Base-by-base conservation (phyloP, 75 land plant genomes). In the Chamaecyparis obtusa region DNA sequence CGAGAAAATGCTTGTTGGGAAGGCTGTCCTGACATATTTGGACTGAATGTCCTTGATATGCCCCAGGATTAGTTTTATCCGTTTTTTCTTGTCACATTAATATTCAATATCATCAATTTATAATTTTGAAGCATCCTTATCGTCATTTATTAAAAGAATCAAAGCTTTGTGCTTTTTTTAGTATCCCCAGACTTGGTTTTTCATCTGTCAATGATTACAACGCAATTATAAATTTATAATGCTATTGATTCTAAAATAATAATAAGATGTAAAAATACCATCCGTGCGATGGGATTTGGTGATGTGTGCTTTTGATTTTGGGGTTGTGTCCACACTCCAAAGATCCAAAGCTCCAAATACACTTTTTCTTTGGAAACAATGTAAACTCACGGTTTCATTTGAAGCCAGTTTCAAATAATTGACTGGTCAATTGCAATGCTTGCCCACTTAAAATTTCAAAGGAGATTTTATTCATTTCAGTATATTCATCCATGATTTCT, bases 1-100 rank as follows among this genome's bases (percentile, higher is more conserved):
- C 87, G 97, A 39, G 93, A 94, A 76, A 91, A 91, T 51, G 89
- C 90, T 32, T 87, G 86, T 43, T 98, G 97, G 97, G 92, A 92
- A 72, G 90, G 84, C 14, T 98, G 99, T 69, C 97, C 94, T 8
- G 87, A 96, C 76, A 95, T 98, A 35, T 98, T 98, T 90, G 96
- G 95, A n/a, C 15, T 30, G 21, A 81, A 32, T 44, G 32, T 44
- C 32, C 49, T 33, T 37, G 30, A 81, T n/a, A 46, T 32, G n/a
- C 27, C 16, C 24, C 43, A 19, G 3, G 83, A 81, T 39, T 86
- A 75, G 49, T 43, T 85, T 74, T 39, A 10, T 43, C 84, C 80
- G 43, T 8, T 21, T 27, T 43, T 35, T 83, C n/a, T 69, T 37
- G 21, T 21, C 80, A 16, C 55, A 85, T 54, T 54, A 17, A 74